These are phyloP conservation scores for Camptophora hylomeconis DNA, from an alignment of 2,329 filamentous ascomycete genomes.

Conservation along the genomic window DNA sequence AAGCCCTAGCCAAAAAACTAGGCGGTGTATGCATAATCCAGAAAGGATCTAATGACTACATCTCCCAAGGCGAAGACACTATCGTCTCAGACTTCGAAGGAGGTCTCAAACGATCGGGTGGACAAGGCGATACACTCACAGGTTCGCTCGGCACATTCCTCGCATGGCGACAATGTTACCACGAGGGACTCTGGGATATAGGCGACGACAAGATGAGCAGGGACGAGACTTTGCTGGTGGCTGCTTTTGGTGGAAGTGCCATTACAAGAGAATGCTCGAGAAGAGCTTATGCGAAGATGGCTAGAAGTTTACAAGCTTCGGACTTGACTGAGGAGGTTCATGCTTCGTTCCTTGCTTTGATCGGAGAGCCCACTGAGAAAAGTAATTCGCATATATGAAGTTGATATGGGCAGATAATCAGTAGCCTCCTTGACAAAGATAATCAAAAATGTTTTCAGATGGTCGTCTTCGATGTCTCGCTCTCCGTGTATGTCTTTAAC, in stretches of 20 bases:
- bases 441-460: too few relatives aligned
- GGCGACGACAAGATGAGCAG: slow-evolving; percentile 43
- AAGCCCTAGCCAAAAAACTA: slow-evolving; percentile 59
- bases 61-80: slow-evolving; percentile 65
- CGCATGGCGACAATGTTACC: slow-evolving; percentile 77
- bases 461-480: too few relatives aligned
- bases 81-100: slow-evolving; percentile 64
- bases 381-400: too few relatives aligned
- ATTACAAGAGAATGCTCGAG: slow-evolving; percentile 86
- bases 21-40: slow-evolving; percentile 84
- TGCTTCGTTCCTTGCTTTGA: slow-evolving; percentile 61
- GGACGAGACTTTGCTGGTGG: slow-evolving; percentile 54
- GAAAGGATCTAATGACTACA: slow-evolving; percentile 71
- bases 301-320: slow-evolving; percentile 78
- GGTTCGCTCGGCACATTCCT: slow-evolving; percentile 79
- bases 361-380: slow-evolving; percentile 67
- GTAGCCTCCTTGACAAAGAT: too few relatives aligned
- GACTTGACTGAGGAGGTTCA: slow-evolving; percentile 89
- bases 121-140: slow-evolving; percentile 90
- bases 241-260: slow-evolving; percentile 73
- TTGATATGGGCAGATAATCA: too few relatives aligned
- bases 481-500: too few relatives aligned
- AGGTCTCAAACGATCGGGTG: slow-evolving; percentile 78
- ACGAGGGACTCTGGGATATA: slow-evolving; percentile 62
- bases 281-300: slow-evolving; percentile 72